Conservation (phyloP, 2,329 filamentous ascomycete genomes). For the Coleophoma crateriformis region DNA sequence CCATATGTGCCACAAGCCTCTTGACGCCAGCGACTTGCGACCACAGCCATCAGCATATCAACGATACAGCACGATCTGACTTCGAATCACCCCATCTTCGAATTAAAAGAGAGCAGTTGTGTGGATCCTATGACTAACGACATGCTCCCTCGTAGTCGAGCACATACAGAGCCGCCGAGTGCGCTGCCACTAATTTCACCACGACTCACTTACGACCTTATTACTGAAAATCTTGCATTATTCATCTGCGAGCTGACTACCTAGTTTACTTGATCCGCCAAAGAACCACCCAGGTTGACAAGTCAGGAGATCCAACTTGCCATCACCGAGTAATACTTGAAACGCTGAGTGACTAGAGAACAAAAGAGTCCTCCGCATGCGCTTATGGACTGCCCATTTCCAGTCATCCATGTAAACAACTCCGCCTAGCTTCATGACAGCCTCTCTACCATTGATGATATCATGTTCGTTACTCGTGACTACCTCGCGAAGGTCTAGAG, state of each 20-base stretch:
- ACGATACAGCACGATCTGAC: no score
- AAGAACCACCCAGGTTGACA: constrained; percentile 13
- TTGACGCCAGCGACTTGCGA: no score
- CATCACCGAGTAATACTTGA: background rate
- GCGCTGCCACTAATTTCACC: no score
- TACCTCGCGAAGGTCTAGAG: constrained; percentile 10
- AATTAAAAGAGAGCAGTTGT: no score
- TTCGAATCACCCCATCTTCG: no score
- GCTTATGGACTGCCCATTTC: constrained; percentile 13
- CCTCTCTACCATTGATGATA: constrained; percentile 14
- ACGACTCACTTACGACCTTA: no score
- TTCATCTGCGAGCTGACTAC: constrained; percentile 22
- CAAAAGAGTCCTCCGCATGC: constrained; percentile 9
- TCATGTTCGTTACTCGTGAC: constrained; percentile 19
- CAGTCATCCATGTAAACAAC: constrained; percentile 11
- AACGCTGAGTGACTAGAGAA: constrained; percentile 12
- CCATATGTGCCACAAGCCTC: no score
- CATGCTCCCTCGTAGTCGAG: no score
- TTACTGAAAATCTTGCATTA: constrained; percentile 15
- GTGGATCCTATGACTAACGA: no score
- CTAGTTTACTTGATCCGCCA: constrained; percentile 18
- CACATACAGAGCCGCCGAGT: no score
- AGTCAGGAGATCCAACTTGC: background rate
- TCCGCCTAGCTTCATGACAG: constrained; percentile 2
- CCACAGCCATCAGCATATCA: no score